Percentiles rank a stretch among this genome's conserved stretches.
Evolutionary conservation across 495 filamentous ascomycete species (phyloP).

Genomic region (Podospora sp.): DNA sequence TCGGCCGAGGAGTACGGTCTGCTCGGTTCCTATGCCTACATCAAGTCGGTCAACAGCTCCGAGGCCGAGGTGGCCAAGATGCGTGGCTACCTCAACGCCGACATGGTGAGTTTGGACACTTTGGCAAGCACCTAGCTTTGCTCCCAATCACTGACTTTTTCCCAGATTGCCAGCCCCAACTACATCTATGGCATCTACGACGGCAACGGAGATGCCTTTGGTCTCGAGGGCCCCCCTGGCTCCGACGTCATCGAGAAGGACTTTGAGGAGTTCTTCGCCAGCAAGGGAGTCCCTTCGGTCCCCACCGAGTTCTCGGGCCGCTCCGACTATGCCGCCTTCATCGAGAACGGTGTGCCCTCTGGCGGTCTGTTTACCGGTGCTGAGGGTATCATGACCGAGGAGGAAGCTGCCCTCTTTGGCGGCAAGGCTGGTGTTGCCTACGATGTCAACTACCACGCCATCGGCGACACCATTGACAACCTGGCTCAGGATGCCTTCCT

Average conservation of each 20-base stretch:
- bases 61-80: constrained; percentile 55
- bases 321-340: constrained; percentile 71
- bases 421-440: constrained; percentile 60
- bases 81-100: constrained; percentile 72
- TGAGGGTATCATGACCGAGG: constrained; percentile 64
- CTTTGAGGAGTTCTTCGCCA: constrained; percentile 63
- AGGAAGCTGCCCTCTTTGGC: constrained; percentile 60
- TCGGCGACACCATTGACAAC: constrained; percentile 62
- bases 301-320: constrained; percentile 64
- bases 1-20: constrained; percentile 68
- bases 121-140: too few species aligned
- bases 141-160: too few species aligned
- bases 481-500: constrained; percentile 61
- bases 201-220: constrained; percentile 66
- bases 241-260: constrained; percentile 64
- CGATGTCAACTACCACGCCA: constrained; percentile 66
- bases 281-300: constrained; percentile 44
- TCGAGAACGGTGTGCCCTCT: constrained; percentile 61
- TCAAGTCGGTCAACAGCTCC: constrained; percentile 45
- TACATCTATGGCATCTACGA: constrained; percentile 70
- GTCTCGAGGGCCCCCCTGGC: constrained; percentile 62
- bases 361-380: constrained; percentile 73
- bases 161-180: constrained; percentile 69
- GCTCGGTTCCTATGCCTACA: constrained; percentile 64
- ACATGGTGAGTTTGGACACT: constrained; percentile 65